Base-by-base conservation (phyloP, 106 monocot genomes). In the Platanthera guangdongensis region DNA sequence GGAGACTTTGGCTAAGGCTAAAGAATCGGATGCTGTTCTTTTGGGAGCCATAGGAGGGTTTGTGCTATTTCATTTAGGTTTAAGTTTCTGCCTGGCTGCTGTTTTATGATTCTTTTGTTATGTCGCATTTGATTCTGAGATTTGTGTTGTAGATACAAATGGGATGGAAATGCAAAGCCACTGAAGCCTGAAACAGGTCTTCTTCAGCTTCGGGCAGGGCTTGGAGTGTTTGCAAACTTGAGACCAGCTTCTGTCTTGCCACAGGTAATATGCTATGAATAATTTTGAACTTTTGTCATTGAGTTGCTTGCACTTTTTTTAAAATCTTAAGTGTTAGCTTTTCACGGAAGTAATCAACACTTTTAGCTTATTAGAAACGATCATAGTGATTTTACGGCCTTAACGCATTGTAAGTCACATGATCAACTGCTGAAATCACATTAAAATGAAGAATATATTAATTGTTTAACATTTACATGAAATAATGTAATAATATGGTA, bases 121-220 rank as follows among this genome's bases (percentile, higher is more conserved):
- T 25, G 25, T 0, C 0, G 25, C 25, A 25, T 57, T 25, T 78
- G 11, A 65, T 6, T 4, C 9, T 62, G 49, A 57, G 3, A 6
- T 19, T 73, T 21, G 47, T 57, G 6, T 73, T 53, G 9, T 72
- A 94, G 90, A 50, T 95, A 95, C 49, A 95, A 95, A 77, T 95
- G 95, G 95, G 95, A 95, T 81, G 75, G 47, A 1, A 92, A 95
- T 75, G 92, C 83, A 84, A 92, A 92, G 82, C 85, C 75, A 45
- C 77, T 92, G 82, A 95, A 92, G 79, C 95, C 95, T 50, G 95
- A 95, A 67, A 95, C 95, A 52, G 95, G 95, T 48, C 77, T 95
- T 78, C 95, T 95, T 59, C 86, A 88, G 79, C 83, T 95, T 6
- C 84, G 92, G 12, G 88, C 88, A 8, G 92, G 95, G 10, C 90